Evolutionary conservation across 1,139 yeast species (phyloP), one percentile per base, ranked within the genome.

Genomic region (Arxiozyma slooffiae): DNA sequence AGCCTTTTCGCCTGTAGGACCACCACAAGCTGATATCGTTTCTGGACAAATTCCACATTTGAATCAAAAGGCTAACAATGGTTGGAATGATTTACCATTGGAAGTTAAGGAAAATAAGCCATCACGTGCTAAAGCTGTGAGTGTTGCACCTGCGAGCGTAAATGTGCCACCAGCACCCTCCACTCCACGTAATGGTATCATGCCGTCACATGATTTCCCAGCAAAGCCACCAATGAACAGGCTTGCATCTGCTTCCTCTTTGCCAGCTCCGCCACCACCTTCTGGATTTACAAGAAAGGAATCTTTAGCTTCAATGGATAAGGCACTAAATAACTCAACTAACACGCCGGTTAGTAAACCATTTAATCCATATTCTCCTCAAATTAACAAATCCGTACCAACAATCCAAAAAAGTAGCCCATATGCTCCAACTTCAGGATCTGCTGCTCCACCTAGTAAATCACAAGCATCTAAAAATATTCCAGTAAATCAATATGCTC

Each of bases 71-170:
- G 84, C 84, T 45, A 82, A 82, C 44, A 92, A 85, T 47, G 97
- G 97, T 3, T 90, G 97, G 97, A 90, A 90, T 63, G 97, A 90
- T 67, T 73, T 90, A 57, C 96, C 97, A 47, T 76, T 82, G n/a
- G 74, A 79, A 26, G 76, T 83, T 66, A 80, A 73, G 65, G 71
- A 49, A 37, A 38, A 78, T 22, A 71, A 75, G 36, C 69, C 79
- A 16, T 75, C 79, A 38, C 76, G 83, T 58, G 69, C 70, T 40
- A 66, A 64, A 44, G 60, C 70, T 4, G 67, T 64, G 23, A 59
- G 66, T 2, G 62, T 65, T 22, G 62, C 67, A n/a, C 65, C 67
- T 44, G 53, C 55, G 6, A 52, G 55, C 41, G 48, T 61, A 23
- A 60, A 57, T 38, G 46, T 43, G 18, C 26, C 38, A 18, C 30